These are phyloP conservation scores for Asterophora lycoperdoides DNA, from an alignment of 768 basidiomycete genomes.

Conservation along the genomic window DNA sequence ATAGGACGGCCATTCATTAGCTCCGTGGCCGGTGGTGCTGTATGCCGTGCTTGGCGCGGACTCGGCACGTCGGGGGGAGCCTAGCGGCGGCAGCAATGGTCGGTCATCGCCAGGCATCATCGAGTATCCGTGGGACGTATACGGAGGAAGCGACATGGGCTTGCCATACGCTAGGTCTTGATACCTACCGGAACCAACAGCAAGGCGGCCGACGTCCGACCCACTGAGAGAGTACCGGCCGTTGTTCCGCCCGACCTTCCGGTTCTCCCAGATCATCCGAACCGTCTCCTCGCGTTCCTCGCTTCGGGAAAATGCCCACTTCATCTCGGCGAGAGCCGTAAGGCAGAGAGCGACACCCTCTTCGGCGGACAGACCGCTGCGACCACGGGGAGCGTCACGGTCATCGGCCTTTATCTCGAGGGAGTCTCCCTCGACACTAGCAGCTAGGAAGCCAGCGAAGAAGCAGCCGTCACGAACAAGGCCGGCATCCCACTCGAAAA, in stretches of 20 bases:
- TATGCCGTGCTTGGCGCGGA: slow-evolving; percentile 51
- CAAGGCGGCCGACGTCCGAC: slow-evolving; percentile 1
- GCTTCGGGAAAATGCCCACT: slow-evolving; percentile 75
- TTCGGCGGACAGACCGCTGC: slow-evolving; percentile 30
- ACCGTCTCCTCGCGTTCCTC: slow-evolving; percentile 68
- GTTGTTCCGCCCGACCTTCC: slow-evolving; percentile 27
- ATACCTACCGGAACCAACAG: slow-evolving; percentile 6
- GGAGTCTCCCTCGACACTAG: slow-evolving; percentile 51
- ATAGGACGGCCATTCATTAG: slow-evolving; percentile 55
- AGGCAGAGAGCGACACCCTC: slow-evolving; percentile 58
- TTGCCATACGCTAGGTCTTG: slow-evolving; percentile 15
- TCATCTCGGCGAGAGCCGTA: slow-evolving; percentile 73
- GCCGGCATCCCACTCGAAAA: slow-evolving; percentile 85
- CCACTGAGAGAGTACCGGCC: slow-evolving; percentile 13
- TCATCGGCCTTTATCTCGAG: slow-evolving; percentile 31
- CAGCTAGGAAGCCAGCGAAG: slow-evolving; percentile 77
- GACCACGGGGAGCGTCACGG: slow-evolving; percentile 27
- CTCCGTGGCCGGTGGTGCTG: slow-evolving; percentile 43
- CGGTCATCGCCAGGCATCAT: slow-evolving; percentile 30
- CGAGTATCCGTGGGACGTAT: slow-evolving; percentile 19
- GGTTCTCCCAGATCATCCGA: slow-evolving; percentile 46
- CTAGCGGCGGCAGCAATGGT: slow-evolving; percentile 45
- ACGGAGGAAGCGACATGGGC: slow-evolving; percentile 14
- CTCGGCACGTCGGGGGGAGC: slow-evolving; percentile 38
- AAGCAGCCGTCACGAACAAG: slow-evolving; percentile 87